phyloP scores from a whole-genome alignment of 1,284 basidiomycete species.

The Sutorius eximius region DNA sequence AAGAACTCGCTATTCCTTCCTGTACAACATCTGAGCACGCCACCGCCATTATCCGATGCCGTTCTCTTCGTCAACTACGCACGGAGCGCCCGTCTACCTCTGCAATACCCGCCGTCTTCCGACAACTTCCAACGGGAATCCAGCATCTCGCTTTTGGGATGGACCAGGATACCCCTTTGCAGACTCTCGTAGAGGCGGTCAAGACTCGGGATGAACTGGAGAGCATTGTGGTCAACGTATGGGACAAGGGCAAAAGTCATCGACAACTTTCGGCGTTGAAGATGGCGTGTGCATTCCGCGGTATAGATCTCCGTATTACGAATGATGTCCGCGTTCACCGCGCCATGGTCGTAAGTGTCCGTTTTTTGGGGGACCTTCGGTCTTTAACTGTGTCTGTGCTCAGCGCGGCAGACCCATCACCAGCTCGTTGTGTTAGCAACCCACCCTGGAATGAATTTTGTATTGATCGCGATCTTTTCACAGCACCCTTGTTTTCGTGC shows the following conservation, averaged over 20 bases:
- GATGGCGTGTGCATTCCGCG: constrained; percentile 56
- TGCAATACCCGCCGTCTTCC: constrained; percentile 42
- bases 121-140: constrained; percentile 47
- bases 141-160: constrained; percentile 60
- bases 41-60: constrained; percentile 48
- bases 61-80: constrained; percentile 49
- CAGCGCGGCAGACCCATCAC: constrained; percentile 18
- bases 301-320: constrained; percentile 48
- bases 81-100: constrained; percentile 51
- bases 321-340: constrained; percentile 50
- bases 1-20: constrained; percentile 56
- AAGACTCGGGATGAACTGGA: constrained; percentile 42
- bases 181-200: constrained; percentile 51
- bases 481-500: constrained; percentile 6
- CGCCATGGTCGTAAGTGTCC: constrained; percentile 44
- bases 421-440: constrained; percentile 21
- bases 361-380: constrained; percentile 8
- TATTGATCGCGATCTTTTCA: neutral
- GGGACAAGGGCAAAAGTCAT: constrained; percentile 48
- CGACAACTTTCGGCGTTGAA: constrained; percentile 48
- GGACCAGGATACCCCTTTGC: constrained; percentile 52
- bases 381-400: constrained; percentile 14
- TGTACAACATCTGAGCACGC: constrained; percentile 49
- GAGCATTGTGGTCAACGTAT: constrained; percentile 48
- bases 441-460: neutral